A percentile compares a stretch with the other conserved stretches of the same genome.
phyloP scores from a whole-genome alignment of 2,329 filamentous ascomycete species.

The Trichoderma sp. region DNA sequence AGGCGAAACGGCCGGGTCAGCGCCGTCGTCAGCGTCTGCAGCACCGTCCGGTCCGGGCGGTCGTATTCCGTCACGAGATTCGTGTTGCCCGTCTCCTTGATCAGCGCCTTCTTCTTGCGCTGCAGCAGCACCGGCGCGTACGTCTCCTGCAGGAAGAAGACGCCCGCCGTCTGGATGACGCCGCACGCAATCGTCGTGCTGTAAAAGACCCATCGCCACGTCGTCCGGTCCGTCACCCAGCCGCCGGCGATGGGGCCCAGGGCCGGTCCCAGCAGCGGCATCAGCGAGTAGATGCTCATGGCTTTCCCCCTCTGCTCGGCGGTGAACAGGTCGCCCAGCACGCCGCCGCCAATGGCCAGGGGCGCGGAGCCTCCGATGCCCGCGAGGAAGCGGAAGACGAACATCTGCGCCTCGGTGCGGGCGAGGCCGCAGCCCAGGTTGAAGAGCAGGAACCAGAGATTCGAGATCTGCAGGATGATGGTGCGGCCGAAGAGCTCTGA shows the following conservation, averaged over 20 bases:
- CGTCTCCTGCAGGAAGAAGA: conserved; percentile 65
- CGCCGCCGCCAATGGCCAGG: conserved; percentile 68
- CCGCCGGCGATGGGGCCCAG: conserved; percentile 53
- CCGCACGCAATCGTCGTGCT: conserved; percentile 65
- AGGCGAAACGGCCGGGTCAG: conserved; percentile 66
- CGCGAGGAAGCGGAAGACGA: conserved; percentile 64
- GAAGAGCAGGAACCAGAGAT: conserved; percentile 61
- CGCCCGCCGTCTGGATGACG: conserved; percentile 60
- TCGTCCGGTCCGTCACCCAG: conserved; percentile 51
- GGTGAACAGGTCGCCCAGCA: conserved; percentile 64
- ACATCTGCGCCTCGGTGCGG: conserved; percentile 63
- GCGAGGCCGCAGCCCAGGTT: conserved; percentile 64
- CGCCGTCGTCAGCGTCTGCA: conserved; percentile 58
- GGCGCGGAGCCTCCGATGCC: conserved; percentile 65
- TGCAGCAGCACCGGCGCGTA: conserved; percentile 64
- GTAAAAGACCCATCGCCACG: conserved; percentile 77
- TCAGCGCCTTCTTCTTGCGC: conserved; percentile 60
- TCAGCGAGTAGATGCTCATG: conserved; percentile 66
- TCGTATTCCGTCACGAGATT: conserved; percentile 58
- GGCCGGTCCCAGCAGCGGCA: conserved; percentile 61
- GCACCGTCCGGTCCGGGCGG: conserved; percentile 39
- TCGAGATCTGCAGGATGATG: conserved; percentile 53
- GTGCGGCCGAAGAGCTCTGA: conserved; percentile 63
- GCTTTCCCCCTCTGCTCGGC: conserved; percentile 63
- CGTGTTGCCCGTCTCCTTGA: conserved; percentile 60